Base-by-base conservation (phyloP, 1,284 basidiomycete species). In the Golubevia sp. region DNA sequence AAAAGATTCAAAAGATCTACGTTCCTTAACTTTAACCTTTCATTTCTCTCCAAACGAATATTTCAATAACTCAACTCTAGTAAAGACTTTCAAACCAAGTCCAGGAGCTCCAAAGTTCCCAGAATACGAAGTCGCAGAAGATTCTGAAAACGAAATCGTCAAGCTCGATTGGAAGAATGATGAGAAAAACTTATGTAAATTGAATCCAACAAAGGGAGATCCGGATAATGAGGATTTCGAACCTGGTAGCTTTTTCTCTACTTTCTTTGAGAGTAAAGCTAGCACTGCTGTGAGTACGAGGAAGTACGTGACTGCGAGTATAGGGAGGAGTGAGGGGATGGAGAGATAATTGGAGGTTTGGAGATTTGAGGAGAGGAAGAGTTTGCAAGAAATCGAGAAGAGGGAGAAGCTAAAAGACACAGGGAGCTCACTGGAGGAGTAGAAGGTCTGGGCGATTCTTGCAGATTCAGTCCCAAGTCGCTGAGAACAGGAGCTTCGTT, bases 201-300 rank as follows among this genome's bases (percentile, higher is more conserved):
- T 90, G 63, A 90, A 92, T 83, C 92, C 92, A 53, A 89, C 89
- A 49, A 87, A 88, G 26, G 74, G 73, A 57, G 73, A 79, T 27
- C 60, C 58, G 6, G 74, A 60, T 20, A 49, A 50, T 6, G 66
- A 67, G 34, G 88, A 87, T 60, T 89, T 89, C 48, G 92, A 93
- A 62, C 85, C 88, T 55, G 92, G 93, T 61, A 92, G 90, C 77
- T 93, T 94, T 86, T 94, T 94, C 88, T 92, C 92, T 85, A 90
- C 90, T 76, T 93, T 94, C 72, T 92, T 91, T 83, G 82, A 87
- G 52, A 75, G 68, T 61, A 67, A 66, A 21, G 66, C 70, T 58
- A 61, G n/a, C n/a, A n/a, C 76, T 6, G 74, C 75, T 0, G 76
- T 51, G 51, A 59, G 58, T 59, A 11, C 38, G 7, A 7, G 3